Evolutionary conservation across 495 filamentous ascomycete species (phyloP).

Genomic region (Penicillium coprophilum): DNA sequence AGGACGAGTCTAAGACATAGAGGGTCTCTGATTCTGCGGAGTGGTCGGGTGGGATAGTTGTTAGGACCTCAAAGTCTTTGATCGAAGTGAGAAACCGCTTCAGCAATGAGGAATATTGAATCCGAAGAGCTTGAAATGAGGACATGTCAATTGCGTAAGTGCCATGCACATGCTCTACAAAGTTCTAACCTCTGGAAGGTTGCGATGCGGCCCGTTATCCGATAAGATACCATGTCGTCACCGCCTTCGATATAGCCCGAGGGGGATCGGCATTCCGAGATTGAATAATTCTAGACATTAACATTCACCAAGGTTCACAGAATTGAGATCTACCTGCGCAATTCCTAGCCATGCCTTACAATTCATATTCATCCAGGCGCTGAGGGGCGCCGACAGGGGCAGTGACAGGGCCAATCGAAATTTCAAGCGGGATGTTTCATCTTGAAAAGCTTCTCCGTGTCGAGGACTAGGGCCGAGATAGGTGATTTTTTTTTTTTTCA

Average conservation of each 20-base stretch:
- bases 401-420: not conserved
- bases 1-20: slow-evolving; percentile 89
- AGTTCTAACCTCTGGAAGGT: not conserved
- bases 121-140: slow-evolving; percentile 42
- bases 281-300: not conserved
- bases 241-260: not conserved
- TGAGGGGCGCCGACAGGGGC: not conserved
- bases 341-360: not conserved
- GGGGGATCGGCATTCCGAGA: not conserved
- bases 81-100: slow-evolving; percentile 56
- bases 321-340: not conserved
- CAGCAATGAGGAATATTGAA: slow-evolving; percentile 47
- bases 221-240: slow-evolving; percentile 5
- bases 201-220: not conserved
- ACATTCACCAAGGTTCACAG: not conserved
- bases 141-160: slow-evolving; percentile 10
- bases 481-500: not conserved
- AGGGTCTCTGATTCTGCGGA: slow-evolving; percentile 48
- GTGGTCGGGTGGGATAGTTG: slow-evolving; percentile 45
- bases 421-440: slow-evolving; percentile 11
- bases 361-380: not conserved
- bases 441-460: slow-evolving; percentile 17
- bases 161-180: not conserved
- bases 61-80: slow-evolving; percentile 58
- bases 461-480: not conserved